phyloP scores from a whole-genome alignment of 2,329 filamentous ascomycete genomes.

The Lachnellula arida region DNA sequence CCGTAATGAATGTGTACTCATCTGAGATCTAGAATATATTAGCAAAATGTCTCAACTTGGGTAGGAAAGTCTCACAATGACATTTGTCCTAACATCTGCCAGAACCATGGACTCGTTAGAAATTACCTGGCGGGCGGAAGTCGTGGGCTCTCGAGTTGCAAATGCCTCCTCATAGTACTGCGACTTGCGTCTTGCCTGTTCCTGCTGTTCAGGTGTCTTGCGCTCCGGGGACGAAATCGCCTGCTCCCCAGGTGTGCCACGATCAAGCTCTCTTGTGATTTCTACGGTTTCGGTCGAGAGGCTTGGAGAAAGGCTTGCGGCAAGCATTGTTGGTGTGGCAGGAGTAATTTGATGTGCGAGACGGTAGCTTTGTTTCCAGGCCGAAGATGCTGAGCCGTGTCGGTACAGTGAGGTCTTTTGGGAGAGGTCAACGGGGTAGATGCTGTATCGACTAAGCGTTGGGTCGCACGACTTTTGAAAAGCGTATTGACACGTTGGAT shows the following conservation, averaged over 20 bases:
- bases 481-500: too few relatives aligned
- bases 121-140: conserved; percentile 28
- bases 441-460: background rate
- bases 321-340: conserved; percentile 25
- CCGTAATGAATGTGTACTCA: conserved; percentile 68
- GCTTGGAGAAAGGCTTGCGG: conserved; percentile 12
- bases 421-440: background rate
- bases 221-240: conserved; percentile 18
- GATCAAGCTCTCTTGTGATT: conserved; percentile 26
- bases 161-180: conserved; percentile 34
- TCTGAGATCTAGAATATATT: conserved; percentile 58
- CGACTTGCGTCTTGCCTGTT: conserved; percentile 27
- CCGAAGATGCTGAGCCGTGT: background rate
- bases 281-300: conserved; percentile 19
- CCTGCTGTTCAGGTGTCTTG: conserved; percentile 27
- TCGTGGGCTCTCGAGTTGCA: conserved; percentile 28
- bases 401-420: background rate
- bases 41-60: conserved; percentile 20
- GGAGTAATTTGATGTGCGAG: conserved; percentile 20
- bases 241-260: conserved; percentile 28
- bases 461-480: too few relatives aligned
- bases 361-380: conserved; percentile 6
- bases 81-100: conserved; percentile 60
- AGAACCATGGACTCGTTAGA: conserved; percentile 44
- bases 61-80: conserved; percentile 44